phyloP scores from a whole-genome alignment of 2,329 filamentous ascomycete genomes.

The Alternaria ventricosa region DNA sequence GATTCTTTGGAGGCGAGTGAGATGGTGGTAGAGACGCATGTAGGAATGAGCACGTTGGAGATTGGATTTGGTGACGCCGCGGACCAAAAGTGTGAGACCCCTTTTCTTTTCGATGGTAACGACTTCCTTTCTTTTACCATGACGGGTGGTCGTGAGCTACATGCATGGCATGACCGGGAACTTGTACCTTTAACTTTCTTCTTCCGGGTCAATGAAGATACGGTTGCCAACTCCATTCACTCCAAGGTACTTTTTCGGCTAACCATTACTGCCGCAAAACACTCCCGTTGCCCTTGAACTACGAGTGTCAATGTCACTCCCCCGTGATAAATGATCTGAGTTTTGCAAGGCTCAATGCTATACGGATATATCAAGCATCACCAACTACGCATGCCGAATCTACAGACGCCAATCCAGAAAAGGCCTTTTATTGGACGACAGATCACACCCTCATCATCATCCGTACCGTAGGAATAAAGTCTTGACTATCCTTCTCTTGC shows the following conservation, averaged over 20 bases:
- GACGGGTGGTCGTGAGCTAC: background rate
- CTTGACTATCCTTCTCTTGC: slow-evolving; percentile 71
- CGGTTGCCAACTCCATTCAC: background rate
- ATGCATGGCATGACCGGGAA: background rate
- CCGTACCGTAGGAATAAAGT: slow-evolving; percentile 63
- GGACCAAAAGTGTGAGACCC: background rate
- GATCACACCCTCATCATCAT: slow-evolving; percentile 28
- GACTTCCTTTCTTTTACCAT: background rate
- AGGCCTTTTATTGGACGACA: background rate
- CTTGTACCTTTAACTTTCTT: background rate
- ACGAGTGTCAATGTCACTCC: background rate
- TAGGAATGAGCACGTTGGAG: background rate
- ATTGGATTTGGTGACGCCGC: background rate
- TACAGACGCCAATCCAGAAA: background rate
- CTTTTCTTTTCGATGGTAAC: background rate
- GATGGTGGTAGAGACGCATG: background rate
- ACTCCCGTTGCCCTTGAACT: background rate
- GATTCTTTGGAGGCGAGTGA: background rate
- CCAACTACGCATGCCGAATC: background rate
- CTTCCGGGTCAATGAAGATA: background rate
- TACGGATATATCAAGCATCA: background rate
- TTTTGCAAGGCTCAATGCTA: background rate
- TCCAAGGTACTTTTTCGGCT: background rate
- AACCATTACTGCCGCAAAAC: background rate
- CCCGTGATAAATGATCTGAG: background rate